Percentiles rank a stretch among this genome's conserved stretches.
Conservation (phyloP, 768 basidiomycete species). For the Mycena latifolia region DNA sequence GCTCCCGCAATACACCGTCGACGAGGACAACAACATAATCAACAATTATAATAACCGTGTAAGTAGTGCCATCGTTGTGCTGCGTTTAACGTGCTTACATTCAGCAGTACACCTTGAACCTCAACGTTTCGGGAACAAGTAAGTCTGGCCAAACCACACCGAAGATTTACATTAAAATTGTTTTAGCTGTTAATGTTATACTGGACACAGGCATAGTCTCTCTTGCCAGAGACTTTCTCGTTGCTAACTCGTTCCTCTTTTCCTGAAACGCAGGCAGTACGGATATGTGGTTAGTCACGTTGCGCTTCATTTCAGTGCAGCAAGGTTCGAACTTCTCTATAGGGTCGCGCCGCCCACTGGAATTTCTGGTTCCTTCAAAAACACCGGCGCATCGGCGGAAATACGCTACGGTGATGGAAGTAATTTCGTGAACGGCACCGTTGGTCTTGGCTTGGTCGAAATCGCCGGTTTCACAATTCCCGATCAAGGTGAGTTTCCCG, state of each 20-base stretch:
- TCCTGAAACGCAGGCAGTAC: no score
- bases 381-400: constrained; percentile 44
- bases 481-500: constrained; percentile 28
- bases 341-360: constrained; percentile 51
- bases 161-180: background rate
- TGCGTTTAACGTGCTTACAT: background rate
- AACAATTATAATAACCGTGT: constrained; percentile 36
- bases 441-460: constrained; percentile 47
- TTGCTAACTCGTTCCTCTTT: no score
- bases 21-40: constrained; percentile 30
- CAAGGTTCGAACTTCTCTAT: background rate
- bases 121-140: constrained; percentile 33
- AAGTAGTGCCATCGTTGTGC: background rate
- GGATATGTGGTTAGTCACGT: constrained; percentile 48
- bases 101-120: constrained; percentile 27
- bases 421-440: constrained; percentile 49
- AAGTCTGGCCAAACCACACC: background rate
- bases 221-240: no score
- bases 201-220: no score
- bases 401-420: constrained; percentile 52
- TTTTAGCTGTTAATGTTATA: constrained; percentile 44
- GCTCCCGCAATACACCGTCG: constrained; percentile 22
- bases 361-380: constrained; percentile 47
- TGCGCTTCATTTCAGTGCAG: background rate
- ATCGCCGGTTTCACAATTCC: constrained; percentile 46